Evolutionary conservation across 441 rosid species (phyloP).

Genomic region (Erysimum pusillum): DNA sequence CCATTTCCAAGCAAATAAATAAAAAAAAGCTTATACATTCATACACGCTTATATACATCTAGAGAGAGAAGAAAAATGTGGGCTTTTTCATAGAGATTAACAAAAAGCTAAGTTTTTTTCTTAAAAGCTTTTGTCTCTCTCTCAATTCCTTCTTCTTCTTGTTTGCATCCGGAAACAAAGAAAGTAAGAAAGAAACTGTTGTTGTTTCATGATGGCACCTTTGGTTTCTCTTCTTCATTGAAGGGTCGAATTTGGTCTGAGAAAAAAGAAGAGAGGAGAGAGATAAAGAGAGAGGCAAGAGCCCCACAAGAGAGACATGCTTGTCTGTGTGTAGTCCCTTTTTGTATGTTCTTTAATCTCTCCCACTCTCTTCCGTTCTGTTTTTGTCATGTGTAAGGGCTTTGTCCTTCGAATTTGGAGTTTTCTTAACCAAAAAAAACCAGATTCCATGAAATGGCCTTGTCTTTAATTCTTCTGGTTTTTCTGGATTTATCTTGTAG

Average conservation of each 20-base stretch:
- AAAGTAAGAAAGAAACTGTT: slow-evolving; percentile 41
- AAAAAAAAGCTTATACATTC: slow-evolving; percentile 14
- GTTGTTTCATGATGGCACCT: slow-evolving; percentile 51
- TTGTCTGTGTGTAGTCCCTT: slow-evolving; percentile 51
- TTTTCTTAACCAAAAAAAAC: slow-evolving; percentile 31
- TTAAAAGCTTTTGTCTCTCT: slow-evolving; percentile 40
- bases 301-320: slow-evolving; percentile 69
- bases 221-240: slow-evolving; percentile 55
- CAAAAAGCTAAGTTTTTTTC: background rate
- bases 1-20: slow-evolving; percentile 55
- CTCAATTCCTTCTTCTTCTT: slow-evolving; percentile 32
- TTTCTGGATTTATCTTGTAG: slow-evolving; percentile 35
- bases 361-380: slow-evolving; percentile 47
- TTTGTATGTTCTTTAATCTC: slow-evolving; percentile 62
- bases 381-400: slow-evolving; percentile 50
- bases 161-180: slow-evolving; percentile 42
- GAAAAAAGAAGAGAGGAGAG: slow-evolving; percentile 38
- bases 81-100: slow-evolving; percentile 22
- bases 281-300: slow-evolving; percentile 36
- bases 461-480: slow-evolving; percentile 40
- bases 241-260: slow-evolving; percentile 66
- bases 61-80: slow-evolving; percentile 38
- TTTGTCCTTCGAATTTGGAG: slow-evolving; percentile 47
- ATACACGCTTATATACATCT: slow-evolving; percentile 18
- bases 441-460: slow-evolving; percentile 56